Conservation (phyloP, 2,329 filamentous ascomycete species). For the Ophiostoma australiae region DNA sequence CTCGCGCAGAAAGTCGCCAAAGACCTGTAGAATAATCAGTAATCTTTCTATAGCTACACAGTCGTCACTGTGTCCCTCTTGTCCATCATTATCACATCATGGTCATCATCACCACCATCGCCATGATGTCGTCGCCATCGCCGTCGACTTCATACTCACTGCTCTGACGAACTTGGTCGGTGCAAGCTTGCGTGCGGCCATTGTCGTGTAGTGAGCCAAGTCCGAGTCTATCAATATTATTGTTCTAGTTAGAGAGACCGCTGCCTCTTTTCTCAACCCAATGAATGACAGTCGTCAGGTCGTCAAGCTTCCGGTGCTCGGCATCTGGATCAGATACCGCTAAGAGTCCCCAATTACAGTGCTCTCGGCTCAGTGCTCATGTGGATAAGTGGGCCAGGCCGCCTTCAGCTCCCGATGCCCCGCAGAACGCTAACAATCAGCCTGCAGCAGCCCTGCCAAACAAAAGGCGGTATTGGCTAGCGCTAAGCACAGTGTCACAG, state of each 20-base stretch:
- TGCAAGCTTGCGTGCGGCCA: constrained; percentile 32
- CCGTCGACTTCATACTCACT: constrained; percentile 24
- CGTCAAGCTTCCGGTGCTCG: constrained; percentile 1
- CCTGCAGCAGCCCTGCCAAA: neutral
- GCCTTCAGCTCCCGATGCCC: neutral
- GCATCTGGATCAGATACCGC: neutral
- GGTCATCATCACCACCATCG: neutral
- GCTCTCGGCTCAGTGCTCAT: neutral
- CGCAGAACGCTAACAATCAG: neutral
- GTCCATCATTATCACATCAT: neutral
- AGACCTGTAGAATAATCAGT: constrained; percentile 51
- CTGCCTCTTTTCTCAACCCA: neutral
- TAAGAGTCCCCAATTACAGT: neutral
- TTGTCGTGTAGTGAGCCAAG: constrained; percentile 21
- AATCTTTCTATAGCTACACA: neutral
- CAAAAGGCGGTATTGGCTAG: neutral
- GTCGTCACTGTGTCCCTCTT: neutral
- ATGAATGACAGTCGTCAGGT: neutral
- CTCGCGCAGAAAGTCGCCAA: constrained; percentile 77
- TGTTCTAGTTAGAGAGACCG: too few relatives aligned
- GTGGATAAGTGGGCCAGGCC: constrained; percentile 5
- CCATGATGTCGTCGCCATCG: neutral
- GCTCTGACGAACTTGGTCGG: constrained; percentile 35
- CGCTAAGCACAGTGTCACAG: neutral
- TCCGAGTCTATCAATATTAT: neutral